phyloP scores from a whole-genome alignment of 2,329 filamentous ascomycete species.

The Aureobasidium sp. region DNA sequence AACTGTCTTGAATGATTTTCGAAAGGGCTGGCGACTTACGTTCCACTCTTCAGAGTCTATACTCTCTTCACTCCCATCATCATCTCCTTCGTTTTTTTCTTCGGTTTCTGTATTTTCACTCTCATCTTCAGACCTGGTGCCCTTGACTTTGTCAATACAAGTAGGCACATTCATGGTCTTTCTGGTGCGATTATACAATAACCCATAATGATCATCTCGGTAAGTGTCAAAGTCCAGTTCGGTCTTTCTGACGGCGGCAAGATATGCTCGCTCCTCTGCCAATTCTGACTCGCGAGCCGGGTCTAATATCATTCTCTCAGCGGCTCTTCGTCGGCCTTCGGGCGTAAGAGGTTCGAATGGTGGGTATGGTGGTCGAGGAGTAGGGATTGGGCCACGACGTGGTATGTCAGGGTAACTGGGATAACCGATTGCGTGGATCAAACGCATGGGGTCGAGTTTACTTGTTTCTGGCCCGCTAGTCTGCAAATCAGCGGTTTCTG shows the following conservation, averaged over 20 bases:
- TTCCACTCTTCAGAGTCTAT: neutral
- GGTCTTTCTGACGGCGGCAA: neutral
- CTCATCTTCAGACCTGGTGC: neutral
- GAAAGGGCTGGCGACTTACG: neutral
- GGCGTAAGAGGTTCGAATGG: neutral
- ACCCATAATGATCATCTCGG: neutral
- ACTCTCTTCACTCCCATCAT: neutral
- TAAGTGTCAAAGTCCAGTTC: neutral
- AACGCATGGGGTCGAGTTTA: neutral
- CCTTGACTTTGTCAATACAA: neutral
- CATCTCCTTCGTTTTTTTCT: neutral
- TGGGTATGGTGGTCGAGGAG: neutral
- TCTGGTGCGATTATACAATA: neutral
- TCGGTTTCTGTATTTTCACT: neutral
- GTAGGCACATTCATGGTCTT: neutral
- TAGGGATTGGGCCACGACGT: neutral
- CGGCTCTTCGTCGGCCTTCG: neutral
- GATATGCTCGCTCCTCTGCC: neutral
- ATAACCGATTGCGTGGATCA: neutral
- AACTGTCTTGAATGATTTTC: too few species aligned
- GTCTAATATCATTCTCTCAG: neutral
- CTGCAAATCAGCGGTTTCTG: neutral
- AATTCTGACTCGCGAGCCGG: neutral
- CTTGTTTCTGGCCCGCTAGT: neutral
- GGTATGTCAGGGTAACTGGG: neutral